phyloP scores from a whole-genome alignment of 2,329 filamentous ascomycete genomes.

The Ceratocystis ficicola region DNA sequence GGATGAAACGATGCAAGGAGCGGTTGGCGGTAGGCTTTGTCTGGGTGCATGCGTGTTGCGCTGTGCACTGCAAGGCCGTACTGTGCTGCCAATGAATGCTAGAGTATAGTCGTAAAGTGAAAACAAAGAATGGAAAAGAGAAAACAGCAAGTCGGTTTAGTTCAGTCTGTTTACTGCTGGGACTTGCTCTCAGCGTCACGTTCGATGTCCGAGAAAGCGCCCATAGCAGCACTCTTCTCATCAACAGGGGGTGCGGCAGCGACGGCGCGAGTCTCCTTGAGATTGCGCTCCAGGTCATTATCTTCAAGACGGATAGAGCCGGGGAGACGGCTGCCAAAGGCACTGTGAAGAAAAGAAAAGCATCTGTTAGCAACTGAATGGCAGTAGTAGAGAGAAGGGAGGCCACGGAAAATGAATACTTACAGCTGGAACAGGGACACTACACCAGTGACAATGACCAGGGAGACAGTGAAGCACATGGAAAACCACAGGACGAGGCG shows the following conservation, averaged over 20 bases:
- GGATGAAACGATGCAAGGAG: not conserved
- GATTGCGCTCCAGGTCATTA: not conserved
- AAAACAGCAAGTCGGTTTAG: not conserved
- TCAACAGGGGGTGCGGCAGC: not conserved
- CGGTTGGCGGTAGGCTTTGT: not conserved
- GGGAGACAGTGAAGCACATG: constrained; percentile 15
- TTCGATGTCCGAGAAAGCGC: not conserved
- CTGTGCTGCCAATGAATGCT: not conserved
- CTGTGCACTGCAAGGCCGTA: not conserved
- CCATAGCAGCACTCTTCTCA: not conserved
- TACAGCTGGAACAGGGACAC: constrained; percentile 15
- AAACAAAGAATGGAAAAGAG: not conserved
- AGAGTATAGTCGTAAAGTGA: not conserved
- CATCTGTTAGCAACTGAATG: not conserved
- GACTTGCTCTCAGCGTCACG: not conserved
- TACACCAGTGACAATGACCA: constrained; percentile 11
- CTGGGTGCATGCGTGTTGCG: not conserved
- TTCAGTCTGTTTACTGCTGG: constrained; percentile 6
- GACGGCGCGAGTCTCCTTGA: not conserved
- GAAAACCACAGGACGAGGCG: constrained; percentile 19
- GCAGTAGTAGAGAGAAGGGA: not conserved
- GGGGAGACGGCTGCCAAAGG: not conserved
- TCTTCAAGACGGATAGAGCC: constrained; percentile 19
- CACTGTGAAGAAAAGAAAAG: not conserved
- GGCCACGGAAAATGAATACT: not conserved